Base-by-base conservation (phyloP, 1,284 basidiomycete genomes). In the Leccinum angustisporum region DNA sequence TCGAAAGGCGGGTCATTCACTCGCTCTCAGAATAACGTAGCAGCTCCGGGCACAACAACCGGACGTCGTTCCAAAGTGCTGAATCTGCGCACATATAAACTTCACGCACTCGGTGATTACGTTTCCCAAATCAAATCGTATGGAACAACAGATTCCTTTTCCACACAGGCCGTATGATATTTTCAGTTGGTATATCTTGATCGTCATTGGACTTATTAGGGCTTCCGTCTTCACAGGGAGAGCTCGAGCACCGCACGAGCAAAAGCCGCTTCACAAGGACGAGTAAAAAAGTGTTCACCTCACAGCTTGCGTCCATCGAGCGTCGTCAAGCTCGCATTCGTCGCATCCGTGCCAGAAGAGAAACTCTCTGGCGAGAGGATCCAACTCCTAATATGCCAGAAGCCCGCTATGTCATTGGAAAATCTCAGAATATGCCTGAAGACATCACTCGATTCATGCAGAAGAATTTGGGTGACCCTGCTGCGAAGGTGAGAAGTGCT, bases 281-380 rank as follows among this genome's bases (percentile, higher is more conserved):
- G 0, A 50, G 48, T 9, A 3, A 1, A 25, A 50, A 50, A 0
- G 13, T 0, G 1, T 50, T 50, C 21, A 50, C 21, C 0, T 50
- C 48, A 5, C 48, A 50, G 0, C 21, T 50, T 25, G 48, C 25
- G 0, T 21, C 48, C 0, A 50, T 50, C 5, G 40, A 43, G 40
- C 40, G 40, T 11, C 40, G 40, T 0, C 40, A 43, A 18, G 16
- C n/a, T 43, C 25, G 48, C 2, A 50, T 50, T 1, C 48, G 48
- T 0, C 25, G 48, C 0, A 50, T 50, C 5, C 48, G 48, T 16
- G 7, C 48, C 2, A 16, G 21, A 27, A 50, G 48, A 50, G 48
- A 50, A 1, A 9, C 21, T 21, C 0, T 50, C 3, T 13, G 14
- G 2, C 48, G 21, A 50, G 13, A 50, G 4, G 48, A 50, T 16